Base-by-base conservation (phyloP, 257 asterid species). In the Cynanchum wilfordii region DNA sequence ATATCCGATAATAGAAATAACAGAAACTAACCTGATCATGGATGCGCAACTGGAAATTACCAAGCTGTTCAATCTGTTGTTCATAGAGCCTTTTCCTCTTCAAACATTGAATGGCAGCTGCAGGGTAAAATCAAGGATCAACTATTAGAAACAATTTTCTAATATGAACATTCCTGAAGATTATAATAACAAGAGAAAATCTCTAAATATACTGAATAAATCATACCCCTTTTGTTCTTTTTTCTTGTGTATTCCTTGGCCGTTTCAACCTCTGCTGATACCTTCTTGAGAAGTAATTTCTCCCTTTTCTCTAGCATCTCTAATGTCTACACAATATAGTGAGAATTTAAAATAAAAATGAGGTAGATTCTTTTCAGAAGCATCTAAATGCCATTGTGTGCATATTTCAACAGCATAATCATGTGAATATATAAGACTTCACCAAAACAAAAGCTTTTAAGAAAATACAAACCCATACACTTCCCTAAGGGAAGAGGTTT, bases 101-200 rank as follows among this genome's bases (percentile, higher is more conserved):
- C 84, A 92, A 86, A 75, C 96, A 90, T 71, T 92, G 98, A 69
- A 90, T 86, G 70, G 97, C 98, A 77, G 91, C 98, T 92, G 89
- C 88, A 82, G 16, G 27, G 40, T 16, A 9, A 44, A 36, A 42
- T 10, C 54, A 49, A 44, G 42, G 10, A 38, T n/a, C 20, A 57
- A 59, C 17, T 24, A 36, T 19, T 60, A 55, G 33, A 67, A 30
- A 45, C 30, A 54, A 63, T 36, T 22, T 57, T 27, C 17, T 36
- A 50, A 2, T 17, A 17, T 25, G 24, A 44, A 1, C 30, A 33
- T 3, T 3, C 38, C 4, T 2, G 6, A 1, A 25, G 47, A 24
- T 22, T 4, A 9, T 10, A 38, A 44, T 25, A 33, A 68, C 2
- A 2, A 27, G 22, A 57, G 9, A 56, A 8, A 30, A 45, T 30